Evolutionary conservation across 2,329 filamentous ascomycete genomes (phyloP).

Genomic region (Daldinia sp.): DNA sequence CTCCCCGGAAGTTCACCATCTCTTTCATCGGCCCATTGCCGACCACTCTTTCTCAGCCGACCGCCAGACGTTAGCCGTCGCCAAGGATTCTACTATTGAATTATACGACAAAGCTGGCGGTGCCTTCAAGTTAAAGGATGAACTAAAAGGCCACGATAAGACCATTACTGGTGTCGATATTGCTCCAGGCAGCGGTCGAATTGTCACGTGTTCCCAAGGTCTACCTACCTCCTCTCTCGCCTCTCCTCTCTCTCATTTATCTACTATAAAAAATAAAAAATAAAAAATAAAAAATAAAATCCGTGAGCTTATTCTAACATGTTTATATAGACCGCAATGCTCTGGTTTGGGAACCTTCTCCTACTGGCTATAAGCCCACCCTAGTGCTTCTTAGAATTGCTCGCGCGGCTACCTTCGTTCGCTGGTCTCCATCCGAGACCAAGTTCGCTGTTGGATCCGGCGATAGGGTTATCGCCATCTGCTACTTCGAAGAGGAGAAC

Average conservation of each 20-base stretch:
- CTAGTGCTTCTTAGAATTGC: slow-evolving; percentile 97
- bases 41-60: slow-evolving; percentile 99
- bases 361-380: slow-evolving; percentile 93
- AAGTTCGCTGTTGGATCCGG: slow-evolving; percentile 98
- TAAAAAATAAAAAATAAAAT: too few species aligned
- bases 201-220: slow-evolving; percentile 98
- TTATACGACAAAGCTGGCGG: slow-evolving; percentile 79
- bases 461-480: slow-evolving; percentile 92
- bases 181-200: slow-evolving; percentile 86
- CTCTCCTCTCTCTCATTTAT: neutral
- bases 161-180: slow-evolving; percentile 96
- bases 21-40: slow-evolving; percentile 95
- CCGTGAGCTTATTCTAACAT: slow-evolving; percentile 26
- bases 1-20: slow-evolving; percentile 89
- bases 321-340: slow-evolving; percentile 82
- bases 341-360: slow-evolving; percentile 96
- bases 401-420: slow-evolving; percentile 93
- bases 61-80: slow-evolving; percentile 85
- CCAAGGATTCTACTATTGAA: slow-evolving; percentile 88
- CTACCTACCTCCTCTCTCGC: neutral
- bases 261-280: too few species aligned
- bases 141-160: slow-evolving; percentile 97
- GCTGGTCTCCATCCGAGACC: slow-evolving; percentile 95
- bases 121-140: slow-evolving; percentile 85
- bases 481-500: slow-evolving; percentile 99